Percentiles rank a stretch among this genome's conserved stretches.
Conservation (phyloP, 257 asterid species). For the Hygrophila difformis region DNA sequence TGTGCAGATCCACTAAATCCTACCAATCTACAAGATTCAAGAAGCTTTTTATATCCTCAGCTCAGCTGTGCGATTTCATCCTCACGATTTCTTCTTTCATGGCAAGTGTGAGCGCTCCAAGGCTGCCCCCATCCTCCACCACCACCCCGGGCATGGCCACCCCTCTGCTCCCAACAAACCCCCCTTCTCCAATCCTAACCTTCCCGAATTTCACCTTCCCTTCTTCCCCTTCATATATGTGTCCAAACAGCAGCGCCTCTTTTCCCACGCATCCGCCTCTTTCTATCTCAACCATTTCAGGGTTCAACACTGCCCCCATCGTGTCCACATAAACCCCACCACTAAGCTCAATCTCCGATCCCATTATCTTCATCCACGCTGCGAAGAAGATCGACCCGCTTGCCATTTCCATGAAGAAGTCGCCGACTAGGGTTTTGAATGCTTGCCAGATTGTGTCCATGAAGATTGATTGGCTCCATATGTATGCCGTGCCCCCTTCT, state of each 20-base stretch:
- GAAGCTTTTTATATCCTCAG: no score
- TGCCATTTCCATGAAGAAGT: slow-evolving; percentile 59
- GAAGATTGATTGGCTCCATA: slow-evolving; percentile 55
- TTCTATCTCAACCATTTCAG: slow-evolving; percentile 78
- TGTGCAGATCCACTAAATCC: no score
- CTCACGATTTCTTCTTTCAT: slow-evolving; percentile 72
- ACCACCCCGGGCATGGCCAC: slow-evolving; percentile 88
- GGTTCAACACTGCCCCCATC: slow-evolving; percentile 71
- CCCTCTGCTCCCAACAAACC: slow-evolving; percentile 72
- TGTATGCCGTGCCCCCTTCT: slow-evolving; percentile 47
- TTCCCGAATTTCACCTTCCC: slow-evolving; percentile 76
- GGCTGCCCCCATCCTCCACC: slow-evolving; percentile 49
- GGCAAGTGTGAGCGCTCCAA: slow-evolving; percentile 68
- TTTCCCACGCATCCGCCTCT: slow-evolving; percentile 60
- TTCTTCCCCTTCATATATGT: slow-evolving; percentile 70
- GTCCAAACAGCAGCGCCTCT: slow-evolving; percentile 76
- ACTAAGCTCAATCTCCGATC: slow-evolving; percentile 41
- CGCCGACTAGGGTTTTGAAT: slow-evolving; percentile 56
- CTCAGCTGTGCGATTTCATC: slow-evolving; percentile 15
- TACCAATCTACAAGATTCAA: no score
- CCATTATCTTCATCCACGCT: slow-evolving; percentile 76
- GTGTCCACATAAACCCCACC: slow-evolving; percentile 75
- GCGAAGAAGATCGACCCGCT: slow-evolving; percentile 54
- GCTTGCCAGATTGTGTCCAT: slow-evolving; percentile 88
- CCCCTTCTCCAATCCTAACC: slow-evolving; percentile 57